Evolutionary conservation across 2,329 filamentous ascomycete species (phyloP).

Genomic region (Ceratocystis eucalypticola): DNA sequence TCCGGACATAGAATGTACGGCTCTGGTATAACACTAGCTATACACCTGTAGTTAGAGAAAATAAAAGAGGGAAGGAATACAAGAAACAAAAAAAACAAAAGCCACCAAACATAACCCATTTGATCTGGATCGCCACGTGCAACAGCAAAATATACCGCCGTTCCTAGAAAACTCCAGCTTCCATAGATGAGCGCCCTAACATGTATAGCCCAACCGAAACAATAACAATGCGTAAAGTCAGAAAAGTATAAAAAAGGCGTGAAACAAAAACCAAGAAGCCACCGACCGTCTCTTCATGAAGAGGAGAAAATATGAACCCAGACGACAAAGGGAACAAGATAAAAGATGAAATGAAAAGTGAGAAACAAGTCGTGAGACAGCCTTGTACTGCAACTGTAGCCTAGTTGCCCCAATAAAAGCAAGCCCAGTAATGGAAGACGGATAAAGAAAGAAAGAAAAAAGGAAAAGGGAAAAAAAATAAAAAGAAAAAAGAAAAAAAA

Average conservation of each 20-base stretch:
- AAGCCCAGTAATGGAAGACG: constrained; percentile 7
- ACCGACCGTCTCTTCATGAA: background rate
- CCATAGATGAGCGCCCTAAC: background rate
- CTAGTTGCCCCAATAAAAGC: background rate
- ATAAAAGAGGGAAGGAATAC: background rate
- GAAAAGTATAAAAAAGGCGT: background rate
- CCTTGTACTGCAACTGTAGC: background rate
- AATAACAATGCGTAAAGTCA: background rate
- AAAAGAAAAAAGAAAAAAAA: background rate
- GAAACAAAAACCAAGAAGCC: background rate
- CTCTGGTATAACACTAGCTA: background rate
- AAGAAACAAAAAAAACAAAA: background rate
- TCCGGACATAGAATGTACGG: background rate
- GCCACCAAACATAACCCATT: background rate
- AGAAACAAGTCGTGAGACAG: constrained; percentile 7
- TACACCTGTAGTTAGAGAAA: background rate
- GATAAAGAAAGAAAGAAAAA: background rate
- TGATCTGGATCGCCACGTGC: background rate
- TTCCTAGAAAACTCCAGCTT: constrained; percentile 7
- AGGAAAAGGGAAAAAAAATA: background rate
- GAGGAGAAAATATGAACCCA: background rate
- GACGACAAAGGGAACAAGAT: constrained; percentile 4
- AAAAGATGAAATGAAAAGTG: constrained; percentile 7
- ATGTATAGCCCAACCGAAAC: background rate
- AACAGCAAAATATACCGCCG: constrained; percentile 6